Percentiles rank a stretch among this genome's conserved stretches.
These are phyloP conservation scores for Rubroshorea leprosula DNA, from an alignment of 345 rosid genomes.

Conservation along the genomic window DNA sequence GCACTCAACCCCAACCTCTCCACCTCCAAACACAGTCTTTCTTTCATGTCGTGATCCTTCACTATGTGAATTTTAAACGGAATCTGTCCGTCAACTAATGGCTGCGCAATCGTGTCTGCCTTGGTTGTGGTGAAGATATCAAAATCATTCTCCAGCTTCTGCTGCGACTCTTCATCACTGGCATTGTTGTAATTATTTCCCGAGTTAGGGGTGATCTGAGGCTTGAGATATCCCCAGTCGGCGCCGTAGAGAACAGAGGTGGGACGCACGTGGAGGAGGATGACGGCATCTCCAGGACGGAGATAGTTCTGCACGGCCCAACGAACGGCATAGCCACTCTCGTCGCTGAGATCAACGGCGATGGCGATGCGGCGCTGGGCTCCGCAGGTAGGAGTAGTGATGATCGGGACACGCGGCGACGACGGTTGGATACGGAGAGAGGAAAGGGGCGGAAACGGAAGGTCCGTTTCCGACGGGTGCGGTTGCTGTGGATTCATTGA, in stretches of 20 bases:
- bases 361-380: constrained; percentile 53
- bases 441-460: constrained; percentile 16
- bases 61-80: constrained; percentile 75
- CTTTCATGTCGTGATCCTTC: constrained; percentile 88
- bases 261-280: constrained; percentile 57
- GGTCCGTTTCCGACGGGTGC: constrained; percentile 12
- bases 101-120: constrained; percentile 57
- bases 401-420: constrained; percentile 24
- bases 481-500: constrained; percentile 14
- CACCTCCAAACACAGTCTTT: constrained; percentile 80
- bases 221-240: constrained; percentile 61
- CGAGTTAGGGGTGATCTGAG: constrained; percentile 19
- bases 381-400: constrained; percentile 34
- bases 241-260: constrained; percentile 65
- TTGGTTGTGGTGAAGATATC: constrained; percentile 51
- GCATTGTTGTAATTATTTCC: background rate
- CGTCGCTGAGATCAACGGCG: constrained; percentile 69
- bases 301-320: constrained; percentile 69
- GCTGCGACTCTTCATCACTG: constrained; percentile 22
- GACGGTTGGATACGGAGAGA: constrained; percentile 21
- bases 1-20: constrained; percentile 80
- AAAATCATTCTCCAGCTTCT: constrained; percentile 54
- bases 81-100: constrained; percentile 57
- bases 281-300: constrained; percentile 54
- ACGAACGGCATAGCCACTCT: constrained; percentile 58